phyloP scores from a whole-genome alignment of 208 protist species.

The Phytomonas serpens region DNA sequence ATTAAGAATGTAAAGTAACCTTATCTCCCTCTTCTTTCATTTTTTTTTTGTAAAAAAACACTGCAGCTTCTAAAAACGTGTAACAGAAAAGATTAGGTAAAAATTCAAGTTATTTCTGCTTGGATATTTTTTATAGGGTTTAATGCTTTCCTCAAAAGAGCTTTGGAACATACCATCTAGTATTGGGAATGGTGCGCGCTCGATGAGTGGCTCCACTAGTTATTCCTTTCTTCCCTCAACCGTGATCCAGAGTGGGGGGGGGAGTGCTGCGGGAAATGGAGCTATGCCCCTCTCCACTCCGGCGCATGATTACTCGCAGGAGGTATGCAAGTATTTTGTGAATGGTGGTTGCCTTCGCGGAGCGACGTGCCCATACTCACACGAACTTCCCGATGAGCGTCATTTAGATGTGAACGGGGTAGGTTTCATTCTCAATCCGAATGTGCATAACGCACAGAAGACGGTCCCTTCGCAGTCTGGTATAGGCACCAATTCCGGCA shows the following conservation, averaged over 20 bases:
- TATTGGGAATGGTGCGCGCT: no score
- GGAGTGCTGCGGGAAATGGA: neutral
- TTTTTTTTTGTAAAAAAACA: neutral
- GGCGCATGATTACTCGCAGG: conserved; percentile 61
- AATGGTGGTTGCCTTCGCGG: conserved; percentile 84
- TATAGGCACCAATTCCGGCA: conserved; percentile 16
- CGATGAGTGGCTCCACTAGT: neutral
- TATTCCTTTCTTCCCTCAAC: neutral
- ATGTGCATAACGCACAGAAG: conserved; percentile 85
- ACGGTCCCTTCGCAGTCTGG: conserved; percentile 34
- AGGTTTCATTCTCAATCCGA: conserved; percentile 83
- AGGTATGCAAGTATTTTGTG: conserved; percentile 86
- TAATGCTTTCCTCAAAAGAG: neutral
- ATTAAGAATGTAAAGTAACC: neutral
- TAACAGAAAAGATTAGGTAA: conserved; percentile 1
- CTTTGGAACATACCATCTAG: neutral
- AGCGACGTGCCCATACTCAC: conserved; percentile 65
- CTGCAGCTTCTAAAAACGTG: neutral
- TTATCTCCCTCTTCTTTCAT: no score
- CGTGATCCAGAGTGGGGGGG: neutral
- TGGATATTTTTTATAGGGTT: neutral
- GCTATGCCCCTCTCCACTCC: conserved; percentile 15
- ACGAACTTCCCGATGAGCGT: conserved; percentile 85
- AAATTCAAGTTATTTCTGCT: neutral
- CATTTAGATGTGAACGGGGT: conserved; percentile 81